Conservation (phyloP, 2,329 filamentous ascomycete genomes). For the Chrysosphaeria jannelii region DNA sequence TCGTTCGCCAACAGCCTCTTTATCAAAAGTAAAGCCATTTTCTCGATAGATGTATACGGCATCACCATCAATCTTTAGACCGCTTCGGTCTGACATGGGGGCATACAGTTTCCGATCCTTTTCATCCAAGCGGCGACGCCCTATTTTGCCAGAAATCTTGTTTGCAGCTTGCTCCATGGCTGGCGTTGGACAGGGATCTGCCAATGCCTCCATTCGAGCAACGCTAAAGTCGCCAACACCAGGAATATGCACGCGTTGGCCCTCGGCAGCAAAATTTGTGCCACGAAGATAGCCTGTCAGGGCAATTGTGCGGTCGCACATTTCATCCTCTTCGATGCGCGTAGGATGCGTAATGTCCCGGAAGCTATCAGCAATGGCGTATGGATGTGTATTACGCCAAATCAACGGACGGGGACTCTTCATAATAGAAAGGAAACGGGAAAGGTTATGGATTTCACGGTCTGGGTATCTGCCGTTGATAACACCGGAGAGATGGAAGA, state of each 20-base stretch:
- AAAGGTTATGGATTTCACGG: constrained; percentile 83
- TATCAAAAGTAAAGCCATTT: constrained; percentile 46
- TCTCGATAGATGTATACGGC: constrained; percentile 64
- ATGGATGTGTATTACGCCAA: constrained; percentile 91
- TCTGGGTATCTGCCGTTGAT: constrained; percentile 93
- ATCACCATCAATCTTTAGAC: constrained; percentile 86
- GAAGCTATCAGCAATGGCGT: constrained; percentile 78
- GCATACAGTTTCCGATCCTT: constrained; percentile 93
- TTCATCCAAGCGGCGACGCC: constrained; percentile 52
- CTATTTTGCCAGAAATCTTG: constrained; percentile 53
- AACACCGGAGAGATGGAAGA: constrained; percentile 90
- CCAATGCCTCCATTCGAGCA: constrained; percentile 54
- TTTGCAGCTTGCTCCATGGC: constrained; percentile 65
- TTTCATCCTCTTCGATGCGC: constrained; percentile 60
- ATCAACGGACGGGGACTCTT: constrained; percentile 92
- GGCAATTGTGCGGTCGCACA: constrained; percentile 72
- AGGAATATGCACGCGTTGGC: constrained; percentile 71
- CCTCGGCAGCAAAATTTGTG: constrained; percentile 68
- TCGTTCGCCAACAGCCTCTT: constrained; percentile 36
- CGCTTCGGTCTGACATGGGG: constrained; percentile 93
- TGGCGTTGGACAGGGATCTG: constrained; percentile 86
- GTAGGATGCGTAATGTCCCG: constrained; percentile 86
- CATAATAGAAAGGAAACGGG: constrained; percentile 90
- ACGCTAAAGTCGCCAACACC: constrained; percentile 76
- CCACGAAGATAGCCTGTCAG: constrained; percentile 83